Evolutionary conservation across 2,329 filamentous ascomycete species (phyloP), one percentile per base, ranked within the genome.

Genomic region (Shiraia bambusicola): DNA sequence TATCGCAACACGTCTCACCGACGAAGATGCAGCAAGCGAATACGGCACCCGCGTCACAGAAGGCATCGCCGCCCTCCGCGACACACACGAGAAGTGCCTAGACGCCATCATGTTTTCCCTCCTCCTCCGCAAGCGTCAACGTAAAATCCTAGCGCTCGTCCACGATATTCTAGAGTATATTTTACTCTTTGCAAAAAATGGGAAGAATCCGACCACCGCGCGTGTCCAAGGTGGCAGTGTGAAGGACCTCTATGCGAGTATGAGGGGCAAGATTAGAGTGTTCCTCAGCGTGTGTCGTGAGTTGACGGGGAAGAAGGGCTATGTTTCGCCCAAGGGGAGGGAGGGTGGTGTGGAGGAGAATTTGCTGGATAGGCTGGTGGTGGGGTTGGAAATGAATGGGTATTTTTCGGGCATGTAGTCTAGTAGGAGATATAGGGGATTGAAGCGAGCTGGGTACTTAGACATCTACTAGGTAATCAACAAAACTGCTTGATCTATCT

Each of bases 121-220:
- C 0, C 76, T 95, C 11, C 72, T 95, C 2, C 79, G 86, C 44
- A 87, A 86, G 57, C 76, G 86, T 26, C 89, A 95, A 63, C 76
- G 82, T 44, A 84, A 87, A 1, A 80, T 90, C 0, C 74, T 90
- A 49, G 79, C 78, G 28, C 70, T 94, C 0, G 71, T 95, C 0
- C 86, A 94, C 47, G 84, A 87, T 13, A 86, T 92, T 2, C 92
- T 94, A 50, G 73, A 75, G 1, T 68, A 81, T 0, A 78, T 95
- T n/a, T 71, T 95, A 9, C 72, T 76, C 10, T 93, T 93, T 59
- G 71, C 30, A 51, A 71, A 52, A 54, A 59, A 22, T 4, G 19
- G 49, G 47, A 54, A 49, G 50, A 70, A 42, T 13, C 33, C 37
- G n/a, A n/a, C n/a, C 1, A 45, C 42, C 6, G 42, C 37, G 44